Evolutionary conservation across 140 eudicot species (phyloP).

Genomic region (Erigeron philadelphicus): DNA sequence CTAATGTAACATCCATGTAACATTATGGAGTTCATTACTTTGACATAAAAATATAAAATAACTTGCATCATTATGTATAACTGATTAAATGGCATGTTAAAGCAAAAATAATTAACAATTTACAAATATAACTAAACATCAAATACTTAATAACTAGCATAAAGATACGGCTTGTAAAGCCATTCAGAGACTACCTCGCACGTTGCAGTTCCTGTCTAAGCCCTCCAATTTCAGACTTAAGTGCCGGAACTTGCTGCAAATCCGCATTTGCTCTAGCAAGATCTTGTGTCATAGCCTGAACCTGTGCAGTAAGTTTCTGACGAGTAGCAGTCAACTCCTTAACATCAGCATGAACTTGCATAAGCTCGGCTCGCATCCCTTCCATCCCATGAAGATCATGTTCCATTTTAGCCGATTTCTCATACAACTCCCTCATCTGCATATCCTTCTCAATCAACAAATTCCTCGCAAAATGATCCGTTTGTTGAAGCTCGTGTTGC

Average conservation of each 20-base stretch:
- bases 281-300: conserved; percentile 80
- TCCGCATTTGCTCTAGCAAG: conserved; percentile 60
- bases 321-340: conserved; percentile 64
- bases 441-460: conserved; percentile 65
- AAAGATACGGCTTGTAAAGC: not conserved
- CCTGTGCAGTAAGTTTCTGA: conserved; percentile 69
- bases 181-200: conserved; percentile 45
- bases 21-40: not conserved
- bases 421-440: conserved; percentile 76
- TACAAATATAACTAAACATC: not conserved
- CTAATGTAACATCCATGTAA: conserved; percentile 4
- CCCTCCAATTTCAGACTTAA: conserved; percentile 70
- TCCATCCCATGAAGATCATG: conserved; percentile 67
- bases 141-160: not conserved
- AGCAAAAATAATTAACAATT: too few relatives aligned
- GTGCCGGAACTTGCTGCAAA: conserved; percentile 70
- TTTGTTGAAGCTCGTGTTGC: conserved; percentile 69
- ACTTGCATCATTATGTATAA: not conserved
- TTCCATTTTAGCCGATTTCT: conserved; percentile 77
- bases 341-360: conserved; percentile 58
- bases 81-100: not conserved
- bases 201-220: conserved; percentile 69
- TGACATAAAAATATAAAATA: not conserved
- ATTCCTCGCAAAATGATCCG: conserved; percentile 54
- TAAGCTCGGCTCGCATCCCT: conserved; percentile 73